Percentiles rank a stretch among this genome's conserved stretches.
phyloP scores from a whole-genome alignment of 148 eudicot genomes.

The Fallopia convolvulus region DNA sequence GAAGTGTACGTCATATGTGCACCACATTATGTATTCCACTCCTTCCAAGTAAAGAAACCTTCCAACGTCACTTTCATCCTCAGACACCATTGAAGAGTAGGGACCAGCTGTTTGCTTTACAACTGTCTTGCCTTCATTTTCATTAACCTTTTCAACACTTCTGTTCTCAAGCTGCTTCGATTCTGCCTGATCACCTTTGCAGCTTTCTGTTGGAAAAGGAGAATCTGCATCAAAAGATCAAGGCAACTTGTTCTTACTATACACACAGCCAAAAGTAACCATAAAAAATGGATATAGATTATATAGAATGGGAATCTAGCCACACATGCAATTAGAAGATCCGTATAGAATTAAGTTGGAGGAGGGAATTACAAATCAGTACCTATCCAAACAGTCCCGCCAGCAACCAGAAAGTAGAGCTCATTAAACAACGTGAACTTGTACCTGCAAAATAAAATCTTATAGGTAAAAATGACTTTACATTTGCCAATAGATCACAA shows the following conservation, averaged over 20 bases:
- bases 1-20: slow-evolving; percentile 97
- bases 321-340: background rate
- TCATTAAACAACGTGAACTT: slow-evolving; percentile 93
- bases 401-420: slow-evolving; percentile 89
- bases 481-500: background rate
- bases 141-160: slow-evolving; percentile 25
- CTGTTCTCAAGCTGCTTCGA: slow-evolving; percentile 16
- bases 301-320: background rate
- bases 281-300: background rate
- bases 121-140: slow-evolving; percentile 15
- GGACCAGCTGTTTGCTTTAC: slow-evolving; percentile 9
- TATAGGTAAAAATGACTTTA: background rate
- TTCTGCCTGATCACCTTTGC: slow-evolving; percentile 16
- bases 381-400: slow-evolving; percentile 99
- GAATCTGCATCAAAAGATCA: slow-evolving; percentile 41
- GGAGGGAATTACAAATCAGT: slow-evolving; percentile 16
- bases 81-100: slow-evolving; percentile 11
- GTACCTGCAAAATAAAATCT: slow-evolving; percentile 52
- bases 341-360: background rate
- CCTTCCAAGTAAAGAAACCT: slow-evolving; percentile 96
- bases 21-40: slow-evolving; percentile 98
- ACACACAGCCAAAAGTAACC: background rate
- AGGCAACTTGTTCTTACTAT: background rate
- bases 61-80: slow-evolving; percentile 57
- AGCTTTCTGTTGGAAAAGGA: slow-evolving; percentile 30